Evolutionary conservation across 768 basidiomycete genomes (phyloP), one percentile per base, ranked within the genome.

Genomic region (Pleurotus sapidus): DNA sequence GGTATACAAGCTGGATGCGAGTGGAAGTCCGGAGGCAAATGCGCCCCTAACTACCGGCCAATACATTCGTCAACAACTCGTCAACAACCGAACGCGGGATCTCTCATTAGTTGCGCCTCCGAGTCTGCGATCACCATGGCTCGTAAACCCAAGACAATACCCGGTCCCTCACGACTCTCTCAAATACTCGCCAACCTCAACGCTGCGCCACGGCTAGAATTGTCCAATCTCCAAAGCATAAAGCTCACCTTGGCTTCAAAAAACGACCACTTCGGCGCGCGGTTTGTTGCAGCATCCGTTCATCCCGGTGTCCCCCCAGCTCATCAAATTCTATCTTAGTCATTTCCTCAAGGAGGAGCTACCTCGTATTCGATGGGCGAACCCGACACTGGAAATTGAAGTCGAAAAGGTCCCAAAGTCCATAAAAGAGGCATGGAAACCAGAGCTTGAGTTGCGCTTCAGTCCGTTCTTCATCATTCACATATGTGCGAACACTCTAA

Each of bases 341-440:
- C 85, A 91, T 74, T 93, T 93, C 61, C 78, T 88, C 39, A 89
- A 88, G 65, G 84, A 93, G 40, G 79, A 89, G n/a, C 72, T 93
- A 0, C 89, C 88, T 1, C 78, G 88, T 27, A 88, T 93, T 75
- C 86, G 83, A 9, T 91, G 82, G 68, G 86, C 83, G 1, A 93
- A 93, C 63, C 90, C 91, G 0, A 67, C 75, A 6, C 63, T 93
- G 23, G 74, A 80, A 27, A 84, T 93, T 37, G 71, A 79, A 30
- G 81, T 91, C 0, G 76, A 79, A 60, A 84, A 77, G 58, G 69
- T 77, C 45, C 73, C 69, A 30, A 89, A 89, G 70, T 72, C 76
- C 8, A 69, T 71, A 55, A 69, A 79, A 17, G 86, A 87, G 15
- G 66, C 62, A 1, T 89, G 83, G 87, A 74, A 73, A 54, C 84